phyloP scores from a whole-genome alignment of 225 moss, liverwort and hornwort genomes.

The Lunularia cruciata region DNA sequence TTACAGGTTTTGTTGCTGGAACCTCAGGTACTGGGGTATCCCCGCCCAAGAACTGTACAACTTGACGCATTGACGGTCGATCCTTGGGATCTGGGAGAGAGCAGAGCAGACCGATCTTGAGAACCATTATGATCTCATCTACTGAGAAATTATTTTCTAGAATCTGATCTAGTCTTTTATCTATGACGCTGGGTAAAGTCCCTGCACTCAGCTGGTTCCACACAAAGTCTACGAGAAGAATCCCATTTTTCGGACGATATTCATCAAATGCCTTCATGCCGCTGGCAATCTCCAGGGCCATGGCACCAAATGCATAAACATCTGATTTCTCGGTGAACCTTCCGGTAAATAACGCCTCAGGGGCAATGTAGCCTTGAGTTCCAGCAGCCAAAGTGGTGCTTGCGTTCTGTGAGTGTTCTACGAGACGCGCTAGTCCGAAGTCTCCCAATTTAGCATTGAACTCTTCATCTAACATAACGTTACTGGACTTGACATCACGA shows the following conservation, averaged over 20 bases:
- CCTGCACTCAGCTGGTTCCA: constrained; percentile 3
- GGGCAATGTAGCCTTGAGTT: constrained; percentile 51
- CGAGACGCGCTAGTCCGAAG: constrained; percentile 53
- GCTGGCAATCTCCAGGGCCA: constrained; percentile 12
- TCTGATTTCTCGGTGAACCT: constrained; percentile 48
- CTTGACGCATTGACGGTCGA: constrained; percentile 24
- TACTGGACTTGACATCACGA: constrained; percentile 58
- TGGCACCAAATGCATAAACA: constrained; percentile 21
- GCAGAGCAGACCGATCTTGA: constrained; percentile 17
- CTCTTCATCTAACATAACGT: constrained; percentile 60
- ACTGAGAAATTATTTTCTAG: neutral
- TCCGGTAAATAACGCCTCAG: constrained; percentile 32
- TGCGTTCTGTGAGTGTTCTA: constrained; percentile 47
- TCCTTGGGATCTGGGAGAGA: constrained; percentile 19
- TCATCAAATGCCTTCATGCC: constrained; percentile 15
- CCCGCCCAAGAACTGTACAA: constrained; percentile 20
- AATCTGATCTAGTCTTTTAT: no score
- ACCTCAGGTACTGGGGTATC: constrained; percentile 5
- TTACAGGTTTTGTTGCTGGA: neutral
- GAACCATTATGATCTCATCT: neutral
- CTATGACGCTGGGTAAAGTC: neutral
- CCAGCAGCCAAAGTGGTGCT: constrained; percentile 52
- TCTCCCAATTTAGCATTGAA: constrained; percentile 57
- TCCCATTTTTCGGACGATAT: neutral
- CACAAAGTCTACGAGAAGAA: constrained; percentile 7